phyloP scores from a whole-genome alignment of 176 grass and related monocot genomes.

The Carex cristatella region DNA sequence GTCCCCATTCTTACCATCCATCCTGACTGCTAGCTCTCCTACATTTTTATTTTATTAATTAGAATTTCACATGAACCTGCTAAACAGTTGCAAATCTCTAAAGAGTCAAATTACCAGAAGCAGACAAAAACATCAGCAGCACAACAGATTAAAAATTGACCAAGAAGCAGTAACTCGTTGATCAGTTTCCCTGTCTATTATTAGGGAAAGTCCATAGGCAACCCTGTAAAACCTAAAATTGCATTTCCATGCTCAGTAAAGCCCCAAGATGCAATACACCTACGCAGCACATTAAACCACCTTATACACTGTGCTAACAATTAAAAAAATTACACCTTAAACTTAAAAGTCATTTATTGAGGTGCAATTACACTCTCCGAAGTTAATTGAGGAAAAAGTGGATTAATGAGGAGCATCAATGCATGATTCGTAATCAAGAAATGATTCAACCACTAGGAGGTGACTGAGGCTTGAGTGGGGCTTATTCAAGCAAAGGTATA shows the following conservation, averaged over 20 bases:
- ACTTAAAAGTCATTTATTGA: neutral
- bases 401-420: neutral
- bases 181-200: neutral
- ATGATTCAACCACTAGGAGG: neutral
- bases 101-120: neutral
- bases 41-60: neutral
- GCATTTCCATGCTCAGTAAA: neutral
- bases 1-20: constrained; percentile 27
- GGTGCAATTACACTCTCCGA: neutral
- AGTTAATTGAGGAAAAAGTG: neutral
- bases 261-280: neutral
- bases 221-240: neutral
- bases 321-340: neutral
- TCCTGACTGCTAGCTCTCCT: constrained; percentile 20
- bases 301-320: neutral
- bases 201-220: neutral
- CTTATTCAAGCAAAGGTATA: neutral
- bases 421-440: neutral
- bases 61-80: neutral
- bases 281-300: neutral
- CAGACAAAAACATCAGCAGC: neutral
- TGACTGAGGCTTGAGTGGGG: neutral
- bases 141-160: neutral
- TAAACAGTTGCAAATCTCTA: neutral
- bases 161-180: neutral